phyloP scores from a whole-genome alignment of 129 eudicot genomes.

The Kitagawia praeruptora region DNA sequence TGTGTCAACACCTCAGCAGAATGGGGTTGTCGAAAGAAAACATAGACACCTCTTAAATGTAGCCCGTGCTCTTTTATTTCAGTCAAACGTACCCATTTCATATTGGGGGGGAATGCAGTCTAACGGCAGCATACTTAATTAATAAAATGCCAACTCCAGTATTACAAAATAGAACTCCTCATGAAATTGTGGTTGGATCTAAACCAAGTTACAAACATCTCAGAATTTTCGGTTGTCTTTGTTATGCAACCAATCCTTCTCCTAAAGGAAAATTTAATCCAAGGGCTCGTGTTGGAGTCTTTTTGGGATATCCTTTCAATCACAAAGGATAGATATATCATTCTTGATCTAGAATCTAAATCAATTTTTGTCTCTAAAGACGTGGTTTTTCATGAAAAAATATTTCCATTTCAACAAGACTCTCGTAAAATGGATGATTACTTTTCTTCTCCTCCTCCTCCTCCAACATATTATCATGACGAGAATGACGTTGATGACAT shows the following conservation, averaged over 20 bases:
- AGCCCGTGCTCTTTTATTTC: slow-evolving; percentile 1
- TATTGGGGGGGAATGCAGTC: slow-evolving; percentile 14
- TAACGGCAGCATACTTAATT: slow-evolving; percentile 9
- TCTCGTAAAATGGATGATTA: not conserved
- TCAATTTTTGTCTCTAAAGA: no score
- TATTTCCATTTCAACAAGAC: not conserved
- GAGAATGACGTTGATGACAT: not conserved
- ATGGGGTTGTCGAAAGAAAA: slow-evolving; percentile 16
- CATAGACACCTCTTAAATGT: slow-evolving; percentile 15
- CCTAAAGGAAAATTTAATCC: not conserved
- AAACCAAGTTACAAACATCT: not conserved
- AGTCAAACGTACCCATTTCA: not conserved
- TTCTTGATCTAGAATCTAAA: no score
- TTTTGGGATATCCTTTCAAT: no score
- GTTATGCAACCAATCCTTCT: not conserved
- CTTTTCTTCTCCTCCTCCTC: not conserved
- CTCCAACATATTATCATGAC: not conserved
- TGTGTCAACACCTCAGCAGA: slow-evolving; percentile 17
- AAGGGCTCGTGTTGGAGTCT: no score
- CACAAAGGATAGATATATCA: no score
- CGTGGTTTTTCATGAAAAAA: not conserved
- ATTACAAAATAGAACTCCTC: not conserved
- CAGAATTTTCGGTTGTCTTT: slow-evolving; percentile 19
- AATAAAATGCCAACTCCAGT: slow-evolving; percentile 13
- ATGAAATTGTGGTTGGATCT: not conserved